Percentiles rank a stretch among this genome's conserved stretches.
Evolutionary conservation across 2,329 filamentous ascomycete species (phyloP).

Genomic region (Sarocladiaceae sp.): DNA sequence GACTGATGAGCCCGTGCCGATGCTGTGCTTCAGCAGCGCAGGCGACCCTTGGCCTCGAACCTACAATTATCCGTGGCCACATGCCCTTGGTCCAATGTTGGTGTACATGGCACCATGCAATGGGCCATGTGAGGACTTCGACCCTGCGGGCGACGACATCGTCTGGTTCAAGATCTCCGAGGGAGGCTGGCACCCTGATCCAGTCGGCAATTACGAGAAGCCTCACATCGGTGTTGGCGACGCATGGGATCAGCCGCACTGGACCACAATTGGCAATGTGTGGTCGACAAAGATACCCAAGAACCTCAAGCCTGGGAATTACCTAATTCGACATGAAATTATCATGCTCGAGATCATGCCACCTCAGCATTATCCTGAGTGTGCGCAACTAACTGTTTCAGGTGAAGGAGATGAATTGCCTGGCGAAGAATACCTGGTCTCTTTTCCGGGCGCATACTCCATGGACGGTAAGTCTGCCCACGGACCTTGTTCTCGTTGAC

Average conservation of each 20-base stretch:
- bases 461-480: background rate
- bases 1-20: slow-evolving; percentile 30
- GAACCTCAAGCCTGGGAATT: slow-evolving; percentile 45
- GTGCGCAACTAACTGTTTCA: slow-evolving; percentile 5
- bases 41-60: background rate
- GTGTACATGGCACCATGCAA: slow-evolving; percentile 48
- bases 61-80: slow-evolving; percentile 38
- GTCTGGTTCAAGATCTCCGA: slow-evolving; percentile 58
- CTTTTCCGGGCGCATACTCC: slow-evolving; percentile 10
- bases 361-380: slow-evolving; percentile 8
- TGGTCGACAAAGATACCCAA: slow-evolving; percentile 48
- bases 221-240: slow-evolving; percentile 43
- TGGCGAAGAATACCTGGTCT: slow-evolving; percentile 6
- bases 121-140: slow-evolving; percentile 31
- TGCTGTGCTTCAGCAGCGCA: background rate
- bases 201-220: slow-evolving; percentile 33
- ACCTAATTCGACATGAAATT: slow-evolving; percentile 53
- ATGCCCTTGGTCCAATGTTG: slow-evolving; percentile 53
- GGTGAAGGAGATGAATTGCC: slow-evolving; percentile 9
- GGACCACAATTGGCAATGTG: slow-evolving; percentile 23
- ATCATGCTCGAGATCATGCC: slow-evolving; percentile 43
- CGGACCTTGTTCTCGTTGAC: too few relatives aligned
- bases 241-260: slow-evolving; percentile 17
- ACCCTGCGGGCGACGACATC: slow-evolving; percentile 42
- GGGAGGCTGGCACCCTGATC: slow-evolving; percentile 32